phyloP scores from a whole-genome alignment of 2,329 filamentous ascomycete species.

The Fusarium humuli region DNA sequence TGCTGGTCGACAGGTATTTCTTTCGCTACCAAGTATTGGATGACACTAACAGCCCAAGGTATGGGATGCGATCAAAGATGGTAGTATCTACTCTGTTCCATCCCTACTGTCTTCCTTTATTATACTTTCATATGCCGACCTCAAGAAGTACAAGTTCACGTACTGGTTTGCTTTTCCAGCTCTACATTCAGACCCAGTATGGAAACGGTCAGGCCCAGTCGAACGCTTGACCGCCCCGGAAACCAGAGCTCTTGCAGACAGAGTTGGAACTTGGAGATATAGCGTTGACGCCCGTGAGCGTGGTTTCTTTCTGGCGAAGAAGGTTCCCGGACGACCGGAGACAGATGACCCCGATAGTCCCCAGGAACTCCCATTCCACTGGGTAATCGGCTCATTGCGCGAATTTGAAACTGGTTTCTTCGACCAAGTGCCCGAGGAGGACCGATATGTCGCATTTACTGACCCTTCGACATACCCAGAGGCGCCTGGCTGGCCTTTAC shows the following conservation, averaged over 20 bases:
- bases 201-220: constrained; percentile 72
- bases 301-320: constrained; percentile 96
- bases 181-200: constrained; percentile 86
- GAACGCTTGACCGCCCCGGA: constrained; percentile 73
- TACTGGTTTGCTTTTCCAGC: constrained; percentile 98
- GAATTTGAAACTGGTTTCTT: constrained; percentile 92
- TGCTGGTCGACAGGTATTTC: constrained; percentile 77
- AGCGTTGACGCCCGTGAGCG: constrained; percentile 84
- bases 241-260: constrained; percentile 82
- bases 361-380: constrained; percentile 71
- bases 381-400: constrained; percentile 81
- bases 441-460: constrained; percentile 86
- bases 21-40: background rate
- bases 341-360: constrained; percentile 62
- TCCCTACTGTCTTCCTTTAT: constrained; percentile 91
- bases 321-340: constrained; percentile 62
- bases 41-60: constrained; percentile 67
- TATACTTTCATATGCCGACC: constrained; percentile 90
- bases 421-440: constrained; percentile 73
- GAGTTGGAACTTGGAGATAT: constrained; percentile 89
- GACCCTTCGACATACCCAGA: constrained; percentile 92
- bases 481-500: constrained; percentile 91
- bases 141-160: constrained; percentile 98
- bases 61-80: constrained; percentile 97
- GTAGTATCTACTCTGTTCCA: constrained; percentile 93